These are phyloP conservation scores for Gardenia jasminoides DNA, from an alignment of 257 asterid species.

Conservation along the genomic window DNA sequence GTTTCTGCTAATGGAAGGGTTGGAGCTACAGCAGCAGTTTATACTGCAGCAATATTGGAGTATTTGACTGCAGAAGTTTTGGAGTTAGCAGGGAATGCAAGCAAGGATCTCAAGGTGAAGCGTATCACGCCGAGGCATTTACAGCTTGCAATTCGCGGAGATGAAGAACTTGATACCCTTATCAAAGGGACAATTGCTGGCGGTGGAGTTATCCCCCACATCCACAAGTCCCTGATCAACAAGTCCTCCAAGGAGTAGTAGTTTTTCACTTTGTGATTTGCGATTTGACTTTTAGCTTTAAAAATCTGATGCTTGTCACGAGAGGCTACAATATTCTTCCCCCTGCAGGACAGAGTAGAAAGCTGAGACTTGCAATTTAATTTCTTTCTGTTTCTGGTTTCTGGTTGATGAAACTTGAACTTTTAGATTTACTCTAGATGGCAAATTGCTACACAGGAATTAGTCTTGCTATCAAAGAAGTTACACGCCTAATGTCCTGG, in stretches of 20 bases:
- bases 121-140: constrained; percentile 39
- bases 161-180: constrained; percentile 38
- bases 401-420: neutral
- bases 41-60: constrained; percentile 34
- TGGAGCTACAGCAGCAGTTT: constrained; percentile 39
- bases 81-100: constrained; percentile 41
- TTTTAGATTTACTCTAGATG: neutral
- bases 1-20: constrained; percentile 34
- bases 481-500: neutral
- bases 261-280: neutral
- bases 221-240: constrained; percentile 37
- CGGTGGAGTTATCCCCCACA: constrained; percentile 38
- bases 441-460: neutral
- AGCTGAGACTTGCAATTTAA: neutral
- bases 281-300: neutral
- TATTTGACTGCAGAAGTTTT: constrained; percentile 36
- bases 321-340: constrained; percentile 5
- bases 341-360: constrained; percentile 6
- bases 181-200: constrained; percentile 41
- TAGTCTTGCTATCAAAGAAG: neutral
- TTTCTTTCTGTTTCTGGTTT: constrained; percentile 3
- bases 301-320: constrained; percentile 2
- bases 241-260: constrained; percentile 35
- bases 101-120: constrained; percentile 41
- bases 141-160: constrained; percentile 41